Base-by-base conservation (phyloP, 371 early-diverging fungal species). In the Entomophthora muscae region DNA sequence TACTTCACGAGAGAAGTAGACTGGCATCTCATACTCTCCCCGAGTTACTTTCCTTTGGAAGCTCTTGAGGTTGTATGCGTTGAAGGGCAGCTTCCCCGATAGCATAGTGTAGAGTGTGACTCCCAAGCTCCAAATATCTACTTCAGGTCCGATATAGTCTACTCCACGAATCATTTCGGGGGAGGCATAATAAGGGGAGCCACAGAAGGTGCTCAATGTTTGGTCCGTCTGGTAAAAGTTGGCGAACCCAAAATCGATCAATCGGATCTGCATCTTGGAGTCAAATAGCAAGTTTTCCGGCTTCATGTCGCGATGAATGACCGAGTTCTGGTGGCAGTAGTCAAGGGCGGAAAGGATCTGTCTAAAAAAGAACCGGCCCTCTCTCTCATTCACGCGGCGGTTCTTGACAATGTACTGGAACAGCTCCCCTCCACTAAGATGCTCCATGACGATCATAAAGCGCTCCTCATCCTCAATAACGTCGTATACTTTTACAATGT, bases 171-270 rank as follows among this genome's bases (percentile, higher is more conserved):
- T 73, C 52, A 98, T 71, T 71, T 98, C 98, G 3, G 98, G 98
- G 1, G 97, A 93, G 22, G 95, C 97, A 85, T 94, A 98, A 70
- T 96, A 94, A 12, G 93, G 76, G 23, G 92, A 90, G n/a, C 98
- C 97, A 69, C 95, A 97, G 68, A 91, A 95, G 0, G 97, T 97
- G 12, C 82, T 83, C 33, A 95, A 75, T 52, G 80, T 81, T 3
- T 77, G 77, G 52, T 84, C 80, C 42, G 85, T 83, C 27, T 88
- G 89, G 72, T 87, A 95, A 27, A 93, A 75, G 70, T 94, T 95
- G 21, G 92, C 86, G 33, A 98, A 78, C 1, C 98, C 98, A 82
- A 98, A 98, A 69, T 98, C 98, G 60, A 93, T 88, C 42, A 93
- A 27, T 17, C 55, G 7, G 10, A 63, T 52, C 24, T 63, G 63